Conservation (phyloP, 2,329 filamentous ascomycete species). For the Aplosporella prunicola region DNA sequence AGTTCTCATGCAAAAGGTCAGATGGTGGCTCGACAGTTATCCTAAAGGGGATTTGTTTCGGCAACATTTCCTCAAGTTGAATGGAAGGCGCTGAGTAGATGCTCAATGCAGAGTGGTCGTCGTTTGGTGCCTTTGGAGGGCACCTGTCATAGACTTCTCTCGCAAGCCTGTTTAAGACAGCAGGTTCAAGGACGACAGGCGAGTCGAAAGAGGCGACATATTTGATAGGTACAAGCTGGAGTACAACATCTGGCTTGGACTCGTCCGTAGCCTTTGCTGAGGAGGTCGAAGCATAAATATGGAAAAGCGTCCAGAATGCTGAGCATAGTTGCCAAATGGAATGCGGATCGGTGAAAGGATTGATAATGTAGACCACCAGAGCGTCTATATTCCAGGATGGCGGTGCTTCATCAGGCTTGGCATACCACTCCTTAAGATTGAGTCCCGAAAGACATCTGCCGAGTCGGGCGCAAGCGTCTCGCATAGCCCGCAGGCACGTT, state of each 20-base stretch:
- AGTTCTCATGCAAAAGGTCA: conserved; percentile 68
- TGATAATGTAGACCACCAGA: conserved; percentile 67
- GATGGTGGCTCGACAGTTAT: conserved; percentile 57
- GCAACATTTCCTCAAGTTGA: conserved; percentile 59
- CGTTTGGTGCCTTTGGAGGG: conserved; percentile 34
- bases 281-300: conserved; percentile 47
- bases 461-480: conserved; percentile 29
- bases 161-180: conserved; percentile 38
- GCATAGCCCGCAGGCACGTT: conserved; percentile 22
- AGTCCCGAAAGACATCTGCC: conserved; percentile 31
- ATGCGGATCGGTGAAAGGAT: conserved; percentile 52
- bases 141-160: conserved; percentile 73
- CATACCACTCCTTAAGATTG: conserved; percentile 24
- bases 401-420: conserved; percentile 25
- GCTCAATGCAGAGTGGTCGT: conserved; percentile 36
- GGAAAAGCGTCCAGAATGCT: conserved; percentile 63
- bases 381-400: conserved; percentile 43
- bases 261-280: conserved; percentile 31
- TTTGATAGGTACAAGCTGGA: conserved; percentile 65
- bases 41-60: conserved; percentile 67
- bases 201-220: conserved; percentile 55
- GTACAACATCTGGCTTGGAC: conserved; percentile 51
- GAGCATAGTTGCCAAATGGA: conserved; percentile 59
- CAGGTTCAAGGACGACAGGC: conserved; percentile 49
- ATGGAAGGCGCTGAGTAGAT: conserved; percentile 58